These are phyloP conservation scores for Dendrobium nobile DNA, from an alignment of 106 monocot species.

Conservation along the genomic window DNA sequence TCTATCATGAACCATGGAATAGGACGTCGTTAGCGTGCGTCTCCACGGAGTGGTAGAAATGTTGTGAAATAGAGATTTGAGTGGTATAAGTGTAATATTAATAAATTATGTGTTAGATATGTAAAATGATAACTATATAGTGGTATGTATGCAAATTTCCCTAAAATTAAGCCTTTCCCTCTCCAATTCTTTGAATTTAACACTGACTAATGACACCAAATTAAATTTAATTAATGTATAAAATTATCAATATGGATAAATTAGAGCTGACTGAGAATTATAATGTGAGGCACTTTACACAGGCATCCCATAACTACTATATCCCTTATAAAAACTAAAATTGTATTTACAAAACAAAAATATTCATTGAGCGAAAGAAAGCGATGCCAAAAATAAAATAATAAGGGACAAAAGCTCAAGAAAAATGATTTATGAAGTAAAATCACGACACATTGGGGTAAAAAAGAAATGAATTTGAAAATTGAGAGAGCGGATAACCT, in stretches of 20 bases:
- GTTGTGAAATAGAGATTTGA: too few relatives aligned
- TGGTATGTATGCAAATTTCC: too few relatives aligned
- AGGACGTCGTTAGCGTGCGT: too few relatives aligned
- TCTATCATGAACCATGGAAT: too few relatives aligned
- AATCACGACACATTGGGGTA: not conserved
- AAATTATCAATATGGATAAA: not conserved
- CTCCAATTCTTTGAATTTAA: not conserved
- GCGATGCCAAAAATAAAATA: not conserved
- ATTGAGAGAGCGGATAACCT: constrained; percentile 26
- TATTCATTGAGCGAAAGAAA: not conserved
- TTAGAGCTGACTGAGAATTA: not conserved
- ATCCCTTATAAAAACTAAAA: not conserved
- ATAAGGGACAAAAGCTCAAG: not conserved
- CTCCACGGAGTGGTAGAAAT: too few relatives aligned
- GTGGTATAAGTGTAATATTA: too few relatives aligned
- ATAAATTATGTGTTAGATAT: too few relatives aligned
- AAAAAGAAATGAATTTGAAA: not conserved
- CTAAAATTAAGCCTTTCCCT: not conserved
- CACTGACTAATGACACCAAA: not conserved
- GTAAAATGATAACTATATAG: too few relatives aligned
- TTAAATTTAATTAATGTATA: not conserved
- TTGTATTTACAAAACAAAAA: not conserved
- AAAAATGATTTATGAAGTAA: not conserved
- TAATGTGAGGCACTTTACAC: not conserved
- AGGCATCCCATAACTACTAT: not conserved